Conservation (phyloP, 768 basidiomycete genomes). For the Termitomyces sp. region DNA sequence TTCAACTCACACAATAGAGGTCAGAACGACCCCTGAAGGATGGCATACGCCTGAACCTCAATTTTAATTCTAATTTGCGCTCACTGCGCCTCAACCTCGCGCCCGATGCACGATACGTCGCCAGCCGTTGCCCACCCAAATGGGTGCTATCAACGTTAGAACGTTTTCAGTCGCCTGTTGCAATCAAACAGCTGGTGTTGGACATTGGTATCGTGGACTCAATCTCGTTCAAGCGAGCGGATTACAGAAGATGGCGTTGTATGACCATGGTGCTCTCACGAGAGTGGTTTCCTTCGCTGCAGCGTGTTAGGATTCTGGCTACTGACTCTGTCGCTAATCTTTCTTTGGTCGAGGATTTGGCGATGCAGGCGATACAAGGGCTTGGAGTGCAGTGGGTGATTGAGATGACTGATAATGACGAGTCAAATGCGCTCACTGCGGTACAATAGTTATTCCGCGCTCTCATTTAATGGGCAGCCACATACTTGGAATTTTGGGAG, state of each 20-base stretch:
- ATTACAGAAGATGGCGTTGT: slow-evolving; percentile 1
- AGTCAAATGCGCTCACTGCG: neutral
- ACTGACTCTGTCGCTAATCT: neutral
- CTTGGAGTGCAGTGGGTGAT: neutral
- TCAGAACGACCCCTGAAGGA: neutral
- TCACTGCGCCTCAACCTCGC: slow-evolving; percentile 6
- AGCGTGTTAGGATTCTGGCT: neutral
- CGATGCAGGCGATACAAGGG: slow-evolving; percentile 2
- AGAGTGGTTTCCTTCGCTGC: neutral
- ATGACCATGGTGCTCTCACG: neutral
- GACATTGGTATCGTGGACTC: slow-evolving; percentile 7
- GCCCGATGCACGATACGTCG: slow-evolving; percentile 1
- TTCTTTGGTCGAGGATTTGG: slow-evolving; percentile 2
- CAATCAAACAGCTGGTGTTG: neutral
- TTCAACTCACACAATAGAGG: neutral
- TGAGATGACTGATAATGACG: neutral
- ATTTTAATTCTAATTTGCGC: neutral
- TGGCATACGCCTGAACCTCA: neutral
- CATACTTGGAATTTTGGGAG: neutral
- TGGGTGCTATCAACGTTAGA: slow-evolving; percentile 7
- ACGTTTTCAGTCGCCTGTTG: neutral
- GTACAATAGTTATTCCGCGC: too few relatives aligned
- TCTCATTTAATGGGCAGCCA: too few relatives aligned
- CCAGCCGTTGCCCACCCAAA: slow-evolving; percentile 4
- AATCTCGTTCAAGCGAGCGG: slow-evolving; percentile 1